These are phyloP conservation scores for Psilocybe mexicana DNA, from an alignment of 1,284 basidiomycete species.

Conservation along the genomic window DNA sequence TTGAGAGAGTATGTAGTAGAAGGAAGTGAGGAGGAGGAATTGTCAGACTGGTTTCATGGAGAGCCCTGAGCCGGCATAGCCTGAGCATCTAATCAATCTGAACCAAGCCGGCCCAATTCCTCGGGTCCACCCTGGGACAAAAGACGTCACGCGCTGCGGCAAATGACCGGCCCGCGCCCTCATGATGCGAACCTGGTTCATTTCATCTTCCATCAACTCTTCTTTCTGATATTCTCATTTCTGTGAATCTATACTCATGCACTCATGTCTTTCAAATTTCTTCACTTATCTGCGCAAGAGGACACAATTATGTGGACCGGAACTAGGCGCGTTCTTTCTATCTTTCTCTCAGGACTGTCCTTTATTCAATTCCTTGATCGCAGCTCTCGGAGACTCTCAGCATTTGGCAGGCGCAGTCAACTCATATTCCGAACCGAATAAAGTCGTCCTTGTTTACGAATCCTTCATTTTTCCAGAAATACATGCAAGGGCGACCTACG, in stretches of 20 bases:
- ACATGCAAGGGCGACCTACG: too few relatives aligned
- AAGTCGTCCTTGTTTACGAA: neutral
- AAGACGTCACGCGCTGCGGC: neutral
- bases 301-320: neutral
- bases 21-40: neutral
- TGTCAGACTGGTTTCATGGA: constrained; percentile 1
- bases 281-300: neutral
- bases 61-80: neutral
- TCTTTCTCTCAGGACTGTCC: neutral
- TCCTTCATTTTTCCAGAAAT: neutral
- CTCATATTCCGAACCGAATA: neutral
- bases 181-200: neutral
- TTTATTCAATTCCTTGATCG: neutral
- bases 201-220: neutral
- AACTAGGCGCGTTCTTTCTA: neutral
- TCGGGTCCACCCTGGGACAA: neutral
- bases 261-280: neutral
- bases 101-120: constrained; percentile 1
- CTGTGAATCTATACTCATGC: neutral
- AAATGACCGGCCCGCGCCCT: neutral
- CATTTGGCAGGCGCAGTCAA: neutral
- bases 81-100: neutral
- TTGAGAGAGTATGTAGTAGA: neutral
- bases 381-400: neutral
- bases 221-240: neutral